phyloP scores from a whole-genome alignment of 2,329 filamentous ascomycete species.

The Harringtonia aguacate region DNA sequence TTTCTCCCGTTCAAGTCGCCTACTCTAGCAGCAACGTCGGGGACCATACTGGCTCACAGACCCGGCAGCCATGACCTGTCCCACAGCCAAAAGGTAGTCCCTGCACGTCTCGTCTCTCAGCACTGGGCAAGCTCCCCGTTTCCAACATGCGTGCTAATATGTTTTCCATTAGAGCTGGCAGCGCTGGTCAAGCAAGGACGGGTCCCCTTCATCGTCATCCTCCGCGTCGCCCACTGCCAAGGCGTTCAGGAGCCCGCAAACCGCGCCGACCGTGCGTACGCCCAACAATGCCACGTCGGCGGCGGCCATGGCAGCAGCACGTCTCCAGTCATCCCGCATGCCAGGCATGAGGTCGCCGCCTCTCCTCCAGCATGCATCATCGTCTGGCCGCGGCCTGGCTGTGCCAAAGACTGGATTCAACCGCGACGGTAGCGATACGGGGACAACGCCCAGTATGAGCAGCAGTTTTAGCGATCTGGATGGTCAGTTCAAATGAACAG shows the following conservation, averaged over 20 bases:
- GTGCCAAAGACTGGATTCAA: constrained; percentile 43
- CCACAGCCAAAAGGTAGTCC: too few species aligned
- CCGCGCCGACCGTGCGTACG: not conserved
- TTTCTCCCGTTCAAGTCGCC: constrained; percentile 36
- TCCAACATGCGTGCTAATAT: too few species aligned
- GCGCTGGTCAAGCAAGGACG: too few species aligned
- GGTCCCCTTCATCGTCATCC: constrained; percentile 5
- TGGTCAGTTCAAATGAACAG: constrained; percentile 31
- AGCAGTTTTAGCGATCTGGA: constrained; percentile 83
- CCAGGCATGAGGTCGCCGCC: constrained; percentile 31
- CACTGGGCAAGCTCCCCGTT: too few species aligned
- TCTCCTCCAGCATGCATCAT: constrained; percentile 42
- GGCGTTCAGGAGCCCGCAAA: constrained; percentile 1
- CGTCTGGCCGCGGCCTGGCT: constrained; percentile 33
- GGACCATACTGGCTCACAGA: constrained; percentile 3
- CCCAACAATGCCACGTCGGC: not conserved
- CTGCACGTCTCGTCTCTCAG: too few species aligned
- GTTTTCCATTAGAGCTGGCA: too few species aligned
- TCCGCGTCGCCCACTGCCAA: constrained; percentile 8
- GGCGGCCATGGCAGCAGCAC: constrained; percentile 3
- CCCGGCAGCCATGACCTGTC: constrained; percentile 11
- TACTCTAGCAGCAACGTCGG: constrained; percentile 6
- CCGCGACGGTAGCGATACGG: constrained; percentile 53
- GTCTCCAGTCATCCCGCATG: constrained; percentile 5
- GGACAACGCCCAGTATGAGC: constrained; percentile 63